phyloP scores from a whole-genome alignment of 2,329 filamentous ascomycete species.

The Fusarium compactum region DNA sequence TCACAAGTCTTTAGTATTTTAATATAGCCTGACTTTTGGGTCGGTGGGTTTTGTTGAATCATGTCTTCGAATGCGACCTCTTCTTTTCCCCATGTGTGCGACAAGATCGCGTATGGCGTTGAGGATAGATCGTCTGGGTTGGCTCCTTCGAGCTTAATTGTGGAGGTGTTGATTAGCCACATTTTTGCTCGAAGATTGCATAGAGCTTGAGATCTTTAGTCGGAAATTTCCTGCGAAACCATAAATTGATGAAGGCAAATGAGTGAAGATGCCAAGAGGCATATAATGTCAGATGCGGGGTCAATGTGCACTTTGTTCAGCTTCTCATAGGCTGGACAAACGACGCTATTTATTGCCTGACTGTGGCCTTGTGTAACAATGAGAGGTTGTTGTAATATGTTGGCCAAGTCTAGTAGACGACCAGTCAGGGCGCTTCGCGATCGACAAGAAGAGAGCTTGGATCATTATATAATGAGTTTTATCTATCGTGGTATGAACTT shows the following conservation, averaged over 20 bases:
- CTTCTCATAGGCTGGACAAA: not conserved
- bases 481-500: no score
- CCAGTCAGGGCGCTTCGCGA: no score
- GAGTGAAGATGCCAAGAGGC: no score
- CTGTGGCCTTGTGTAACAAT: not conserved
- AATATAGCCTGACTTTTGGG: not conserved
- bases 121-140: not conserved
- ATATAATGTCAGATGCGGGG: not conserved
- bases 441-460: no score
- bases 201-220: rapidly evolving
- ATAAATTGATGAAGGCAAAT: not conserved
- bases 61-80: constrained; percentile 12
- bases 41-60: rapidly evolving
- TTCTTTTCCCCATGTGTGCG: constrained; percentile 1
- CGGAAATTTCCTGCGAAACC: not conserved
- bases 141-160: not conserved
- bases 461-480: no score
- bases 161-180: constrained; percentile 7
- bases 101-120: not conserved
- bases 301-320: not conserved
- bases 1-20: constrained; percentile 1
- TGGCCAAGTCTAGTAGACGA: no score
- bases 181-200: not conserved
- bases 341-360: not conserved
- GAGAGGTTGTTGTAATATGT: not conserved